Conservation (phyloP, 805 yeast species). For the Myxozyma udenii region DNA sequence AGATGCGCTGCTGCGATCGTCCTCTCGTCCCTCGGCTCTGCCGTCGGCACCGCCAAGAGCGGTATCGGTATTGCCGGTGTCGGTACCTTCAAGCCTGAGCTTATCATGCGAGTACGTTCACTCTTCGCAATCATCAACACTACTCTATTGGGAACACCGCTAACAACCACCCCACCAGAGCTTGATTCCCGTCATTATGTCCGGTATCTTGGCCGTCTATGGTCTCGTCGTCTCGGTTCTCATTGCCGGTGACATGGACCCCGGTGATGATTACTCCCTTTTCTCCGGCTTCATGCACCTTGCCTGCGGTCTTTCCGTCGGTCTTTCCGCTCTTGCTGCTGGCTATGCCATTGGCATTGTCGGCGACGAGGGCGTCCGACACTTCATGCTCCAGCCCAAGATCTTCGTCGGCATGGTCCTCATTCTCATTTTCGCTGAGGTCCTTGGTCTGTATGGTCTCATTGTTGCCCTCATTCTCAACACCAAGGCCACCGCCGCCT, state of each 20-base stretch:
- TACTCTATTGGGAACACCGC: not conserved
- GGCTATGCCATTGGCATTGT: slow-evolving; percentile 96
- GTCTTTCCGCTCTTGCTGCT: slow-evolving; percentile 91
- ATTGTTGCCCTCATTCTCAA: slow-evolving; percentile 96
- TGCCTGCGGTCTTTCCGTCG: slow-evolving; percentile 93
- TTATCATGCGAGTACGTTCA: slow-evolving; percentile 68
- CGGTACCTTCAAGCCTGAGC: slow-evolving; percentile 95
- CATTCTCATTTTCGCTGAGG: slow-evolving; percentile 88
- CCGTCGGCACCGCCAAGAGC: slow-evolving; percentile 95
- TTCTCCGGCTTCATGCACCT: slow-evolving; percentile 96
- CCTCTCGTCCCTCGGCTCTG: slow-evolving; percentile 97
- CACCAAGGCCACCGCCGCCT: slow-evolving; percentile 75
- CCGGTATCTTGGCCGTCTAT: slow-evolving; percentile 94
- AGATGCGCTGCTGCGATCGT: slow-evolving; percentile 95
- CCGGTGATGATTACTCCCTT: slow-evolving; percentile 44
- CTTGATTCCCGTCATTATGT: slow-evolving; percentile 93
- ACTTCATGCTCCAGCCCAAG: slow-evolving; percentile 81
- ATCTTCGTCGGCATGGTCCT: slow-evolving; percentile 86
- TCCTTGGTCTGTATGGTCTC: slow-evolving; percentile 92
- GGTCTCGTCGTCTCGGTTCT: slow-evolving; percentile 97
- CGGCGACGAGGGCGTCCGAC: slow-evolving; percentile 90
- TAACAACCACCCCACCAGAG: slow-evolving; percentile 3
- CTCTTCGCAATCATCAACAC: not conserved
- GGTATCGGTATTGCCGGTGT: slow-evolving; percentile 98
- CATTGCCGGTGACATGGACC: slow-evolving; percentile 55